Evolutionary conservation across 2,329 filamentous ascomycete species (phyloP), one percentile per base, ranked within the genome.

Genomic region (Xylaria sp.): DNA sequence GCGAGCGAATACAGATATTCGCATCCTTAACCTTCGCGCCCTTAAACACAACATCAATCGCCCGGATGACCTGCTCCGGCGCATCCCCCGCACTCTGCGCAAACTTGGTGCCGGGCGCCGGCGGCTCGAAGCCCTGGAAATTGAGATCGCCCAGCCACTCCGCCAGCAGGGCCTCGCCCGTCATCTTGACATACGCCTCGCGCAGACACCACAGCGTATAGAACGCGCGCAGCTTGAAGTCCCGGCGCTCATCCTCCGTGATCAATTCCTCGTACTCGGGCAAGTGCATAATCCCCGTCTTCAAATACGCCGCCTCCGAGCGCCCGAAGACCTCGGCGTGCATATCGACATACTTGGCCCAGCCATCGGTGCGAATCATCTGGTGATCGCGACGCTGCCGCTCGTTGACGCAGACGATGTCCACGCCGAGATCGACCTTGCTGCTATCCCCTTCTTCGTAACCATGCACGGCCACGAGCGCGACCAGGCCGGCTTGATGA

Each of bases 141-240:
- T 92, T 87, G 7, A 92, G 76, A 54, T 88, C 82, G 54, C 76
- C 77, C 53, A 93, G 78, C 90, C 90, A 93, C 3, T 79, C 78
- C 0, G 90, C 90, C 7, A 92, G 77, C 59, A 93, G 78, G 0
- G 88, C 90, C 68, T 92, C 88, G 30, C 90, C 90, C 35, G 88
- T 89, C 76, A 93, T 85, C 81, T 92, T 93, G 73, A 92, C 86
- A 71, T 90, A 92, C 0, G 89, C 86, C 75, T 93, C 90, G 67
- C 90, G 86, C 72, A 91, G 80, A 71, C 87, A 90, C 87, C 89
- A 93, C 60, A 89, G 83, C 0, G 88, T 82, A 71, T 92, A 93
- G 70, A 93, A 93, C 56, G 82, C 79, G 4, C 88, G 79, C 34
- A 92, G 76, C 69, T 86, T 86, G 19, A 76, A 79, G 61, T 88